Base-by-base conservation (phyloP, 2,329 filamentous ascomycete species). In the Fusarium tupiense region DNA sequence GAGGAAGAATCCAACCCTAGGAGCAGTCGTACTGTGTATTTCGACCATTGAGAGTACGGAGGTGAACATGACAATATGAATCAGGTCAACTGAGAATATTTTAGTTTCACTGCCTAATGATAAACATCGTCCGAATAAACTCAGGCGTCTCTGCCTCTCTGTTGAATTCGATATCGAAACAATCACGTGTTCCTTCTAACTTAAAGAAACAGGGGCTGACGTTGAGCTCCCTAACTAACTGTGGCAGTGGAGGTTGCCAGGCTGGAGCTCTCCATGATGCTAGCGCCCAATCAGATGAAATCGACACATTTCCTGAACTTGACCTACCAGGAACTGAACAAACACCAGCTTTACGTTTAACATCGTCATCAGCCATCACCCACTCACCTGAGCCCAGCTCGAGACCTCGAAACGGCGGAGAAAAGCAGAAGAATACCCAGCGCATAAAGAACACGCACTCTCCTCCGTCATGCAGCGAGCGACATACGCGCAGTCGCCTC, bases 401-500 rank as follows among this genome's bases (percentile, higher is more conserved):
- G 40, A 59, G n/a, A 64, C n/a, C 13, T 13, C n/a, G 35, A 29
- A 41, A 29, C 44, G 31, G 41, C 46, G n/a, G 26, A 29, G 19
- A 49, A 43, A n/a, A 49, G 19, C 14, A 60, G 17, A 38, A 52
- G 14, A 59, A 7, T 29, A 56, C 29, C n/a, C 7, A 33, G 47
- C 29, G 35, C 54, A 38, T 26, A 47, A 46, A 43, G 40, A 61
- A n/a, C 1, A 53, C 53, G 37, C 59, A 47, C 56, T 43, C 22
- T 63, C 20, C 58, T 70, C 69, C 83, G 89, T 81, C 71, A 98
- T 98, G 96, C 96, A 98, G 86, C 93, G 95, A 82, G 88, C 92
- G 81, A 88, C 91, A 62, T 98, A 96, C 86, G 91, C 91, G 83
- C 93, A 95, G 81, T 98, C 95, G 81, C 96, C 95, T 82, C 95